Evolutionary conservation across 805 yeast genomes (phyloP), one percentile per base, ranked within the genome.

Genomic region (Dipodascopsis uninucleata): DNA sequence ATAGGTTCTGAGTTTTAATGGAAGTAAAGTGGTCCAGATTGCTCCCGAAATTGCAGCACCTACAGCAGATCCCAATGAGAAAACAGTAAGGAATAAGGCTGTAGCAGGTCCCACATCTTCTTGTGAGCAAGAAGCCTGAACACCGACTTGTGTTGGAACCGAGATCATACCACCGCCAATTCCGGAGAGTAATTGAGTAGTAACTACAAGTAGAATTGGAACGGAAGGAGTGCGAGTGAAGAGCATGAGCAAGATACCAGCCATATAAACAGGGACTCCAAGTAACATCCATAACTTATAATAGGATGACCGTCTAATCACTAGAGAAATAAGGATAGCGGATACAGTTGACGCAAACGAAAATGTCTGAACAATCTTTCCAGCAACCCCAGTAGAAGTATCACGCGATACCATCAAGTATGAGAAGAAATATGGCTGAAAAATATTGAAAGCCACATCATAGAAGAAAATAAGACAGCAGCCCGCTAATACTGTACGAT

Each of bases 401-500:
- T 80, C 78, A 26, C 52, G 45, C 14, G 57, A 28, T 16, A 81
- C 81, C 43, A 78, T 58, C 46, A 81, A 64, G 28, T 80, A 81
- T 1, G 85, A 71, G 61, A 79, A 80, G 60, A 82, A 59, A 61
- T 70, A 82, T 50, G 77, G 81, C 52, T 76, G 74, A 33, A 79
- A 82, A 76, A 80, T 72, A 59, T 76, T 73, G 70, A 71, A 80
- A 37, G 79, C 69, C 58, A 78, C 70, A 61, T 79, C 75, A 47
- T 77, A 68, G 45, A 80, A 64, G 54, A 79, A 65, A 2, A 76
- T 77, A 43, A 79, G 66, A 24, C 69, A 54, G 46, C 79, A 59
- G 9, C 85, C 81, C n/a, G 82, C 66, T 79, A 82, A 78, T 20
- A 82, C 78, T 49, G 82, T 82, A 55, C 82, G 72, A 61, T 81